phyloP scores from a whole-genome alignment of 352 stramenopile species.

The Pythium rhizo-oryzae region DNA sequence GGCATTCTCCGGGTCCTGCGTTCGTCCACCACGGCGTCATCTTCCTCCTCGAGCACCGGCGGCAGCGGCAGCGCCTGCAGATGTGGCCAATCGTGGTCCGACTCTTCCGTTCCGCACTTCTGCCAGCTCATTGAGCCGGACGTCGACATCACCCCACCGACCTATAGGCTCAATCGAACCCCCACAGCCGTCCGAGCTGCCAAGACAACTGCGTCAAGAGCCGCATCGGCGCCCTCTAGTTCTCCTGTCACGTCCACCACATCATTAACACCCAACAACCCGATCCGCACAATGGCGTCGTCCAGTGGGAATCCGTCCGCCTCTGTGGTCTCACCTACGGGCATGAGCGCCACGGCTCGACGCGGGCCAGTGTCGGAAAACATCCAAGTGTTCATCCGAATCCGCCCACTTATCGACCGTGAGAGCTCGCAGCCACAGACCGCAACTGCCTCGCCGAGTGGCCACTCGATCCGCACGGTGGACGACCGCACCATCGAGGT shows the following conservation, averaged over 20 bases:
- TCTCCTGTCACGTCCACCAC: not conserved
- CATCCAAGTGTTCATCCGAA: conserved; percentile 87
- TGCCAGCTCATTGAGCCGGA: conserved; percentile 54
- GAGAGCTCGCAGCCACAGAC: conserved; percentile 38
- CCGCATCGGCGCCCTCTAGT: too few species aligned
- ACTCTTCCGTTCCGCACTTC: conserved; percentile 62
- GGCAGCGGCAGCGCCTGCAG: conserved; percentile 33
- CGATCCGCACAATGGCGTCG: not conserved
- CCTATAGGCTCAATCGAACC: not conserved
- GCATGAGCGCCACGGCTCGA: not conserved
- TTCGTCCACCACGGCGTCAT: conserved; percentile 1
- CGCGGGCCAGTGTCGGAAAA: conserved; percentile 51
- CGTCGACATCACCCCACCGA: not conserved
- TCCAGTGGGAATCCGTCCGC: not conserved
- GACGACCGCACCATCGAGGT: conserved; percentile 71
- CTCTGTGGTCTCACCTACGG: not conserved
- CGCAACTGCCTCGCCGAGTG: not conserved
- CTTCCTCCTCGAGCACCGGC: not conserved
- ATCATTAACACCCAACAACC: not conserved
- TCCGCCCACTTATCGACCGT: conserved; percentile 76
- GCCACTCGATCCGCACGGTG: conserved; percentile 30
- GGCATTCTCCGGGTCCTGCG: too few species aligned
- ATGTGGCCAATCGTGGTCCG: conserved; percentile 75
- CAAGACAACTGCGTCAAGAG: too few species aligned
- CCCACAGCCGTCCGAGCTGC: not conserved